Evolutionary conservation across 225 moss, liverwort and hornwort genomes (phyloP), one percentile per base, ranked within the genome.

Genomic region (Thuidium tamariscinum): DNA sequence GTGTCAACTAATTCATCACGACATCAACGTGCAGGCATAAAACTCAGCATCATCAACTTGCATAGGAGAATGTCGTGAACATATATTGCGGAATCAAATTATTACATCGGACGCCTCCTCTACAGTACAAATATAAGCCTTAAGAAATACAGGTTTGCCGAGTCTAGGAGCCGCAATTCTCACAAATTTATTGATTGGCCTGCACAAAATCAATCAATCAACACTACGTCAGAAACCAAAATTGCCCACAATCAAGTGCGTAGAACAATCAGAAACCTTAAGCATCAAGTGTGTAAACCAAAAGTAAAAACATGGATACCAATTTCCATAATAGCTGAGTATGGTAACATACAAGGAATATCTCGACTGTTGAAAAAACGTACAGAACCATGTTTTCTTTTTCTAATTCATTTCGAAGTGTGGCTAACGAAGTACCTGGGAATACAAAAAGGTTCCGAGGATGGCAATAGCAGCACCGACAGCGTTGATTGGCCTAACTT

Each of bases 381-480:
- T n/a, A 15, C n/a, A 65, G 49, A 17, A 36, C 13, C 16, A 34
- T 42, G 61, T 30, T 61, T 44, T 22, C 9, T 7, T 61, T 61
- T 44, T 11, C 6, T 0, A n/a, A n/a, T 21, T 42, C 19, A 57
- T 42, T 42, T 79, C 9, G 0, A 49, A 65, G 7, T 26, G 46
- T 63, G 65, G 81, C 18, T 21, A 49, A 26, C 25, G 8, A 67
- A 52, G 74, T 89, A 97, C 98, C 97, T 97, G 98, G 68, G 98
- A 98, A 68, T 98, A 98, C 89, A 98, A 91, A 89, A 98, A 98
- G 88, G 98, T 98, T 92, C 98, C 98, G 56, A 95, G 18, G 81
- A 98, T 98, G 81, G 98, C 98, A 90, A 98, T 96, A 3, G 94
- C 91, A 75, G 98, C 98, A 87, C 98, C 98, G 25, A 98, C 96